These are phyloP conservation scores for Aureobasidium leucospermi DNA, from an alignment of 2,329 filamentous ascomycete genomes.

Conservation along the genomic window DNA sequence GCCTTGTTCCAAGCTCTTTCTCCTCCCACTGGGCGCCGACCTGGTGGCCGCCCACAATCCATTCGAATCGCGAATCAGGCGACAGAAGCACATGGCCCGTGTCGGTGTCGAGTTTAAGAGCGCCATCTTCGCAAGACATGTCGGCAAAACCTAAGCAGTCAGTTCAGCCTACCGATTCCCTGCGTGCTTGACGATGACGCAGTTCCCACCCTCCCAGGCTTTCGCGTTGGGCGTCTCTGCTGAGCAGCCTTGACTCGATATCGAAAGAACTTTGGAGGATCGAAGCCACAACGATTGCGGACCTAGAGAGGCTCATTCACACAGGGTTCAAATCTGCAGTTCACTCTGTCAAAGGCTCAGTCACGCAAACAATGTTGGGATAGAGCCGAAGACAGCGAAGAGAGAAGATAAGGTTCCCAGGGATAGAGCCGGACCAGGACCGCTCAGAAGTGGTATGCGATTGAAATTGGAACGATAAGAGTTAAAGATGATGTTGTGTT, in stretches of 20 bases:
- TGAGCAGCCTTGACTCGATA: constrained; percentile 10
- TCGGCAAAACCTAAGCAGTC: background rate
- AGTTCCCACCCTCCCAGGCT: constrained; percentile 13
- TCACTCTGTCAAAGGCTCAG: background rate
- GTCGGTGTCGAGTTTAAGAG: background rate
- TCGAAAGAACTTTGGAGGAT: background rate
- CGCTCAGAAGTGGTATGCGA: background rate
- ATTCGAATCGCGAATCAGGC: background rate
- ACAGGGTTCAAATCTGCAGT: background rate
- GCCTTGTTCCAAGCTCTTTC: background rate
- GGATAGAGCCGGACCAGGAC: background rate
- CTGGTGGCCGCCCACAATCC: background rate
- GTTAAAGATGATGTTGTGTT: too few species aligned
- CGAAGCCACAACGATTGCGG: background rate
- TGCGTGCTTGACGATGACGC: background rate
- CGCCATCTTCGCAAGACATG: background rate
- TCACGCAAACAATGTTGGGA: constrained; percentile 6
- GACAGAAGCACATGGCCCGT: background rate
- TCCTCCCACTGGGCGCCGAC: background rate
- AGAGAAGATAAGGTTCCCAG: background rate
- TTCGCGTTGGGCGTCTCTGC: background rate
- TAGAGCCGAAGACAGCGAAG: background rate
- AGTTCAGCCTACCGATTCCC: constrained; percentile 6
- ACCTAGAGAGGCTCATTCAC: constrained; percentile 1
- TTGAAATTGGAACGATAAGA: too few species aligned